Conservation (phyloP, 1,284 basidiomycete species). For the Irpex sp. region DNA sequence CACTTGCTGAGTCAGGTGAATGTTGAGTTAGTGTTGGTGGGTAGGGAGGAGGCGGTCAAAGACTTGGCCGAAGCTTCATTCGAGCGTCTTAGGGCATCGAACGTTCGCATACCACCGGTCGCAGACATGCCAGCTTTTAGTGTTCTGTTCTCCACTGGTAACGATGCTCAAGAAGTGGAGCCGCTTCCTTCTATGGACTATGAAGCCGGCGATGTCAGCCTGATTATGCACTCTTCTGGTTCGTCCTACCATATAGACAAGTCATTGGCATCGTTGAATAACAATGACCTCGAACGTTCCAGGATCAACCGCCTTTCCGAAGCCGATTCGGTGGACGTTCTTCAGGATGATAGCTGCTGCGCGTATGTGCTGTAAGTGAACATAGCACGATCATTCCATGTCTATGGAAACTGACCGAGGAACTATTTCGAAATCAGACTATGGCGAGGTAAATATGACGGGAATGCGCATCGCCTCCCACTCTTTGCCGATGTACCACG, state of each 20-base stretch:
- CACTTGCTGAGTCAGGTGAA: conserved; percentile 29
- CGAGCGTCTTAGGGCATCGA: conserved; percentile 9
- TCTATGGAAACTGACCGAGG: too few relatives aligned
- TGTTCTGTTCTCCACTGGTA: conserved; percentile 13
- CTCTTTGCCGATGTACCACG: conserved; percentile 23
- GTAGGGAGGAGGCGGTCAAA: neutral
- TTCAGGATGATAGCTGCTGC: conserved; percentile 2
- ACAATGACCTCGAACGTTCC: neutral
- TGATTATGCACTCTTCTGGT: conserved; percentile 31
- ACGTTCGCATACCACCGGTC: conserved; percentile 2
- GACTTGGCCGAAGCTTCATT: conserved; percentile 12
- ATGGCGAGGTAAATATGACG: conserved; percentile 17
- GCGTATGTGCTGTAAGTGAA: conserved; percentile 6
- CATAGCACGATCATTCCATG: too few relatives aligned
- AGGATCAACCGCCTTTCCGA: conserved; percentile 25
- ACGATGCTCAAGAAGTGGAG: conserved; percentile 5
- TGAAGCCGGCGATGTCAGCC: conserved; percentile 15
- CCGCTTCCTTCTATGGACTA: conserved; percentile 17
- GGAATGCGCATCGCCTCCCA: conserved; percentile 14
- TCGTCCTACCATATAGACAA: conserved; percentile 3
- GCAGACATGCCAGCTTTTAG: conserved; percentile 18
- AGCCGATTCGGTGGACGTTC: conserved; percentile 16
- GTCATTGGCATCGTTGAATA: conserved; percentile 21
- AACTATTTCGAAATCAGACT: conserved; percentile 1
- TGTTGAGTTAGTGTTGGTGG: conserved; percentile 23